Evolutionary conservation across 192 early-diverging fungal species (phyloP).

Genomic region (Rhizoclosmatium globosum): DNA sequence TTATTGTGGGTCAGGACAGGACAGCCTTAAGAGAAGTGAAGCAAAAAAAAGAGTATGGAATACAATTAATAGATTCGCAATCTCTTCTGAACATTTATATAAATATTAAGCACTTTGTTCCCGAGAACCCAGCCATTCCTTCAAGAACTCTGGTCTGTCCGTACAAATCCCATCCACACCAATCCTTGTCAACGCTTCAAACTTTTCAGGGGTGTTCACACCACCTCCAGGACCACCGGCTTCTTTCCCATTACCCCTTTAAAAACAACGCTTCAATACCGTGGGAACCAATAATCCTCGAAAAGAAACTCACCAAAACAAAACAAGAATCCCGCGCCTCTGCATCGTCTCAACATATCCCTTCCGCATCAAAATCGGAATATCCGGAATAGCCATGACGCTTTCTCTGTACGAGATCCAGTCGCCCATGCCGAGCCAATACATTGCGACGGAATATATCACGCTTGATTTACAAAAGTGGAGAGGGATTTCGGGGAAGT

Average conservation of each 20-base stretch:
- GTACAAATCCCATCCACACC: conserved; percentile 61
- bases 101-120: no score
- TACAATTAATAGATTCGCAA: no score
- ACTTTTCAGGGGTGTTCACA: conserved; percentile 50
- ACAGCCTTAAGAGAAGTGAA: no score
- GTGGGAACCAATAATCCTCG: no score
- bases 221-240: conserved; percentile 45
- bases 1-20: no score
- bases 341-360: conserved; percentile 43
- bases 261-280: no score
- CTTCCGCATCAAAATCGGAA: conserved; percentile 35
- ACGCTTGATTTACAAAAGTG: conserved; percentile 44
- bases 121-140: neutral
- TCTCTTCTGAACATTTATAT: no score
- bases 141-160: conserved; percentile 46
- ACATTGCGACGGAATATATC: conserved; percentile 26
- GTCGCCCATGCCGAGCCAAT: conserved; percentile 46
- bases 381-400: conserved; percentile 51
- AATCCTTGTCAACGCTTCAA: conserved; percentile 36
- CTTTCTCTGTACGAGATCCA: conserved; percentile 45
- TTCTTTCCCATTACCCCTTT: conserved; percentile 20
- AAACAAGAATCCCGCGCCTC: conserved; percentile 43
- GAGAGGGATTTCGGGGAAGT: conserved; percentile 50
- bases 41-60: no score
- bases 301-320: conserved; percentile 51